Base-by-base conservation (phyloP, 495 filamentous ascomycete species). In the Zalerion maritima region DNA sequence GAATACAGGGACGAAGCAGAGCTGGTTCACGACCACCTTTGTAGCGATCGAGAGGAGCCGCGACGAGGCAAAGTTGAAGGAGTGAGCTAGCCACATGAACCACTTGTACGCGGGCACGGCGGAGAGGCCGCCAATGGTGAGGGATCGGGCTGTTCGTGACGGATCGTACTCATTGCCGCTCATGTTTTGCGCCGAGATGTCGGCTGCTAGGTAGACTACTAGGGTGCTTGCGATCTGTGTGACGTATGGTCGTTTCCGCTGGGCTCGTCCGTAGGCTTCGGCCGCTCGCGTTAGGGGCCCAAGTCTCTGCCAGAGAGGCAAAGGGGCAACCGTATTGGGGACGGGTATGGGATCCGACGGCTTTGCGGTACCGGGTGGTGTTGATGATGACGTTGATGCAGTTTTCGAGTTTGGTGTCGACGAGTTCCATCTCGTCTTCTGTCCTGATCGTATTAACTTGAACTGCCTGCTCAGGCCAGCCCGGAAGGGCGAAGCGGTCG, bases 1-100 rank as follows among this genome's bases (percentile, higher is more conserved):
- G 62, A 94, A 93, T 17, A 84, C 45, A 0, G 86, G 83, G 6
- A 86, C 81, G 55, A 92, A 94, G 45, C 68, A 58, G 2, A 69
- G 47, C 48, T 94, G 86, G 51, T 87, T 91, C 4, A 94, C 67
- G 21, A 66, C 43, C 26, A 94, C 79, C 48, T 92, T 86, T 6
- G 73, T 72, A 28, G 62, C 55, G 25, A 91, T 57, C 11, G 77
- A 83, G 23, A 81, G 49, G 20, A 70, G 29, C 34, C 75, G 78
- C 15, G 75, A 81, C 10, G 71, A 20, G n/a, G n/a, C n/a, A 47
- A 78, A 87, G 58, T 92, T 92, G 62, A 91, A 89, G 47, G 71
- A 61, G 20, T 71, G 62, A 15, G 75, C 72, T 9, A 94, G 70
- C 52, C 73, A 91, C 39, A 82, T 60, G 56, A 91, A 89, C 81